Base-by-base conservation (phyloP, 2,329 filamentous ascomycete species). In the Fusarium virguliforme region DNA sequence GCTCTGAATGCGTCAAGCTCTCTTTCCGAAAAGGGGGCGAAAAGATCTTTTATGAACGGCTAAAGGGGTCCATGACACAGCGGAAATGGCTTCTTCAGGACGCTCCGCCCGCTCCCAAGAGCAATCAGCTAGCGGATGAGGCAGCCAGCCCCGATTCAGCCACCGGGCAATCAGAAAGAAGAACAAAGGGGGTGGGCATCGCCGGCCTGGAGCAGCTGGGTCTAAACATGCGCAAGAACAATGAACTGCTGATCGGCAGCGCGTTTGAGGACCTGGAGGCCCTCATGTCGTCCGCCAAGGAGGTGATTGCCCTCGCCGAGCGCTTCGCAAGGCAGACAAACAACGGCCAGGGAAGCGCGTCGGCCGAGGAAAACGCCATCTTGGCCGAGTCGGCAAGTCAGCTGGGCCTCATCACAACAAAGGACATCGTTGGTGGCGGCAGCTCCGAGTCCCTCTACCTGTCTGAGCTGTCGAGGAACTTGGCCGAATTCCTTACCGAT, bases 251-350 rank as follows among this genome's bases (percentile, higher is more conserved):
- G 55, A 97, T 99, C 71, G 95, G 95, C 28, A 94, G 89, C 71
- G 95, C 96, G 0, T 99, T 99, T 76, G 95, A 98, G 79, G 96
- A 99, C 77, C 88, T 99, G 0, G 95, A 98, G 79, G 95, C 96
- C 4, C 86, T 99, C 38, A 99, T 98, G 95, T 94, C 95, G 4
- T 98, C 95, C 4, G 96, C 96, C 6, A 98, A 98, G 79, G 94
- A 99, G 78, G 94, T 99, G 54, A 92, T 98, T 56, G 94, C 94
- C 6, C 90, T 99, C 43, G 96, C 96, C 1, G 95, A 98, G 80
- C 90, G 90, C 15, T 95, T 98, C 74, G 91, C 94, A 2, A 86
- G 89, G 12, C 92, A 95, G 76, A 84, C 84, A 22, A 88, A 88
- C 67, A 84, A 85, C 9, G 88, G 86, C 30, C 87, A 86, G 18